phyloP scores from a whole-genome alignment of 139 green algal species.

The Chara braunii region DNA sequence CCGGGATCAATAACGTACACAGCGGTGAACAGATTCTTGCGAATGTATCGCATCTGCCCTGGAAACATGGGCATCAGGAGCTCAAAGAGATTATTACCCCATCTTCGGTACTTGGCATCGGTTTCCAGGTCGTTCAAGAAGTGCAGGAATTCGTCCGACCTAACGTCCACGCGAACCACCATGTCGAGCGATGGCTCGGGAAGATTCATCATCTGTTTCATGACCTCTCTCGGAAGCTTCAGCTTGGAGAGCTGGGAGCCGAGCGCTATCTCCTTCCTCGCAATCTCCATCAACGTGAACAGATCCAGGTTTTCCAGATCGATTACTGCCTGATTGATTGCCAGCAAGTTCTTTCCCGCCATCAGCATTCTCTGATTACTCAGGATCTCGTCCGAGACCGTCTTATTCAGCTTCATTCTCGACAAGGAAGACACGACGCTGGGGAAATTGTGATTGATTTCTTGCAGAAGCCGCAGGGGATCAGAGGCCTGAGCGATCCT shows the following conservation, averaged over 20 bases:
- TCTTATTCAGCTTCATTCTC: constrained; percentile 25
- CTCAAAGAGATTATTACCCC: constrained; percentile 47
- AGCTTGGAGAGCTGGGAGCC: neutral
- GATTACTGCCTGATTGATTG: constrained; percentile 23
- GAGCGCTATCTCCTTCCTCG: neutral
- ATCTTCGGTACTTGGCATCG: constrained; percentile 50
- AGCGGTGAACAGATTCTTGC: constrained; percentile 63
- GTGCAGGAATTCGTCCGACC: constrained; percentile 35
- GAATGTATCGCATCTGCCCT: constrained; percentile 49
- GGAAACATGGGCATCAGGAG: constrained; percentile 36
- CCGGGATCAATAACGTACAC: constrained; percentile 58
- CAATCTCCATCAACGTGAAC: constrained; percentile 17
- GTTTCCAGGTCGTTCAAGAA: constrained; percentile 81
- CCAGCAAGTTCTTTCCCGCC: constrained; percentile 20
- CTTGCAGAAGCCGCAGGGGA: constrained; percentile 63
- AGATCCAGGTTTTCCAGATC: constrained; percentile 37
- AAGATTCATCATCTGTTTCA: neutral
- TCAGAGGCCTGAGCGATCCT: constrained; percentile 57
- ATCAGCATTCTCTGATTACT: constrained; percentile 19
- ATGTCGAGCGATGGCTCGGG: neutral
- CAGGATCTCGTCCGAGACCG: constrained; percentile 17
- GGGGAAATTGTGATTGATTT: constrained; percentile 82
- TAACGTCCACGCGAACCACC: constrained; percentile 17
- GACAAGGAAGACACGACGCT: constrained; percentile 62
- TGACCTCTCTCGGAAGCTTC: neutral